Evolutionary conservation across 2,329 filamentous ascomycete genomes (phyloP), one percentile per base, ranked within the genome.

Genomic region (Lachnellula arida): DNA sequence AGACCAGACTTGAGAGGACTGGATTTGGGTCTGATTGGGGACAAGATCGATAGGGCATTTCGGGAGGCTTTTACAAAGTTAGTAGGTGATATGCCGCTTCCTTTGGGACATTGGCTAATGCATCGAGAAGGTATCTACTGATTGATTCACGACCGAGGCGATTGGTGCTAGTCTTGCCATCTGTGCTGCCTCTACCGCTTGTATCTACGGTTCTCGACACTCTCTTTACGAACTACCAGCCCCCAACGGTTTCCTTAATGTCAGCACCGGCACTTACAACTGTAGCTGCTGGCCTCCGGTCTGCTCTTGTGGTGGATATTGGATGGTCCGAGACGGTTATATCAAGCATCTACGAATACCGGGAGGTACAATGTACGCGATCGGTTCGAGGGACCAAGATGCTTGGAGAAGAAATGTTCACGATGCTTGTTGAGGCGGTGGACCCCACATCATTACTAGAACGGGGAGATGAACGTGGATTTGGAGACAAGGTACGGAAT

Each of bases 301-400:
- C 89, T n/a, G 91, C 87, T 1, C 72, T 99, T 43, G 84, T 97
- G 0, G 78, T 99, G 39, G 91, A 99, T 67, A 80, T 99, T 58
- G 94, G 93, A 44, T 99, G 94, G 94, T 81, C 85, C 43, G 94
- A 97, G 72, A 96, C 92, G 0, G 81, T 87, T 0, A 82, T 95
- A 22, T 96, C 91, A 0, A 88, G 86, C 5, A 80, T 97, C 6
- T 97, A 92, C 68, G 94, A 99, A 73, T 96, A 91, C 70, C 86
- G 89, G 53, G 91, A 96, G 70, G 83, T 96, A 1, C 78, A 80
- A 15, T 84, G 83, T 53, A 82, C 78, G 55, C 81, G 89, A 53
- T 93, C 83, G 40, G 78, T 89, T 14, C 80, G 94, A 61, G 91
- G 84, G 35, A 91, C 87, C 57, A 92, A 86, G 67, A 71, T 81